Evolutionary conservation across 768 basidiomycete species (phyloP).

Genomic region (Clavulina sp.): DNA sequence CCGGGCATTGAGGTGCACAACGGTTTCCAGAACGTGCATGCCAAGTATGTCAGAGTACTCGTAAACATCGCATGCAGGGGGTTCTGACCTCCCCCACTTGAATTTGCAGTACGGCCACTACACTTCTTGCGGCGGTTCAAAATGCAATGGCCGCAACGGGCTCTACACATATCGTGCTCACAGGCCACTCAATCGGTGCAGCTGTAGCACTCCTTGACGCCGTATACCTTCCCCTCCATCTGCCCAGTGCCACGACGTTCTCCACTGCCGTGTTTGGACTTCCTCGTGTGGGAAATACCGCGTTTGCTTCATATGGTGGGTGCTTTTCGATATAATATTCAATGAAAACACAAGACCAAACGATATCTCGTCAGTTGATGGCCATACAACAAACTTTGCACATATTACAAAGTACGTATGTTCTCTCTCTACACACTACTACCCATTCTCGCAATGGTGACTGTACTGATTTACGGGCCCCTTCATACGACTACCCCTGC

Average conservation of each 20-base stretch:
- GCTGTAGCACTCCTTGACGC: constrained; percentile 25
- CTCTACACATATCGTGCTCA: constrained; percentile 15
- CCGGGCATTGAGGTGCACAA: constrained; percentile 25
- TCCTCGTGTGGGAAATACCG: constrained; percentile 10
- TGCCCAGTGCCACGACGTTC: constrained; percentile 20
- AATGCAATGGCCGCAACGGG: constrained; percentile 13
- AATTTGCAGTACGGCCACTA: constrained; percentile 14
- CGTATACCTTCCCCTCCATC: constrained; percentile 24
- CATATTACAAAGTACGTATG: constrained; percentile 22
- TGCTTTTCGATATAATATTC: neutral
- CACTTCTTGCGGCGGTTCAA: constrained; percentile 19
- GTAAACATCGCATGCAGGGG: neutral
- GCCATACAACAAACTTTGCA: constrained; percentile 1
- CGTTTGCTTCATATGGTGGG: constrained; percentile 5
- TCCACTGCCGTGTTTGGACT: constrained; percentile 21
- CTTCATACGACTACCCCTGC: too few species aligned
- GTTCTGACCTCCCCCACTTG: neutral
- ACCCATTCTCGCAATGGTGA: too few species aligned
- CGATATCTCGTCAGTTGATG: constrained; percentile 6
- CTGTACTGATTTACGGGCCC: neutral
- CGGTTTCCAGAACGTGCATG: constrained; percentile 24
- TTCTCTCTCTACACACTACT: neutral
- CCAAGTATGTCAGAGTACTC: neutral
- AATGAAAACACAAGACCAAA: too few species aligned
- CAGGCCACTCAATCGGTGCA: constrained; percentile 25